Base-by-base conservation (phyloP, 2,329 filamentous ascomycete species). In the Penicillium capsulatum region DNA sequence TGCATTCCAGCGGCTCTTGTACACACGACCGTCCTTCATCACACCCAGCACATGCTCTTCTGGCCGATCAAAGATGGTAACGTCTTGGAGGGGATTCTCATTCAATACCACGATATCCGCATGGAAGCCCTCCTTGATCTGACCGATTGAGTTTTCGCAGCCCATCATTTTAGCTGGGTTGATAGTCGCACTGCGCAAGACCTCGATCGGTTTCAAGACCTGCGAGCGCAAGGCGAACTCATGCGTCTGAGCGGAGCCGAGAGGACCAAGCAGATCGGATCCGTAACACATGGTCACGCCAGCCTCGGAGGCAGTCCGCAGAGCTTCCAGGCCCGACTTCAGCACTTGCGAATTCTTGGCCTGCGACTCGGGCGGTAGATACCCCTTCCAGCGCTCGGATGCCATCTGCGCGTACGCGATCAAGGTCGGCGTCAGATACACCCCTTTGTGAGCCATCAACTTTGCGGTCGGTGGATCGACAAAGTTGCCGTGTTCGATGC, bases 261-360 rank as follows among this genome's bases (percentile, higher is more conserved):
- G 47, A 1, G 71, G 71, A 1, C 72, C 75, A 0, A 78, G 66
- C 14, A 77, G 60, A 58, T 77, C 75, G 0, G 74, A 73, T 0
- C 76, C 76, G 50, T 71, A 77, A 50, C 74, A 78, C 40, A 79
- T 73, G 1, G 63, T 71, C 2, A 79, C 73, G 1, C 75, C 75
- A 0, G 74, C 75, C 6, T 72, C 65, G 17, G 66, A 60, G 3
- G 73, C 74, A 15, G 76, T 66, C 24, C 68, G 59, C 7, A 79
- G 52, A 3, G 68, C 67, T 16, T 64, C 52, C 7, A 77, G 51
- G 1, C 75, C 75, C 1, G 60, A 61, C 13, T 66, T 55, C 1
- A 77, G 57, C 1, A 77, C 74, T 34, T 68, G 58, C 2, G 63
- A 44, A 43, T 77, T 77, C 62, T 79, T 79, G 3, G 48, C 55